A percentile compares a stretch with the other conserved stretches of the same genome.
Evolutionary conservation across 2,329 filamentous ascomycete species (phyloP).

Genomic region (Verruconis gallopava): DNA sequence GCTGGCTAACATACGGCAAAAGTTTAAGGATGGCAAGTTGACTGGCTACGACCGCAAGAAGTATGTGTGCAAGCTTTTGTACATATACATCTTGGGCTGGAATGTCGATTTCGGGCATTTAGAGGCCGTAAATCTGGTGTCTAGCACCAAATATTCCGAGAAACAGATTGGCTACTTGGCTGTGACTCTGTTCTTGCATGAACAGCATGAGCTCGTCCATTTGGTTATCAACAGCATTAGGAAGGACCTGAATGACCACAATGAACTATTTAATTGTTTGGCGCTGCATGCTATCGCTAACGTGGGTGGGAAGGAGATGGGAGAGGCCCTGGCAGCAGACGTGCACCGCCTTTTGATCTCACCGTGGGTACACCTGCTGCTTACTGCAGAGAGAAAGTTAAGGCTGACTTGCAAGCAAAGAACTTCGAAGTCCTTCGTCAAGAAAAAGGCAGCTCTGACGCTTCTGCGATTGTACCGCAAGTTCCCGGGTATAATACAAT

Average conservation of each 20-base stretch:
- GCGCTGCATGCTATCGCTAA: slow-evolving; percentile 96
- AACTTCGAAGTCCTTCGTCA: slow-evolving; percentile 91
- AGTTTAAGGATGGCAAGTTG: slow-evolving; percentile 57
- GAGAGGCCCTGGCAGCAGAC: slow-evolving; percentile 80
- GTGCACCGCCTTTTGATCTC: slow-evolving; percentile 91
- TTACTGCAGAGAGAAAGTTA: not conserved
- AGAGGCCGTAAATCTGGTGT: slow-evolving; percentile 95
- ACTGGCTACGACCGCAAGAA: slow-evolving; percentile 99
- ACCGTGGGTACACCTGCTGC: slow-evolving; percentile 50
- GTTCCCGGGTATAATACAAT: slow-evolving; percentile 82
- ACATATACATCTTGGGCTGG: slow-evolving; percentile 98
- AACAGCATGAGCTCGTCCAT: slow-evolving; percentile 90
- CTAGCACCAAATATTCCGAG: slow-evolving; percentile 92
- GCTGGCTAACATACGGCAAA: slow-evolving; percentile 74
- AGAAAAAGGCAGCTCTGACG: slow-evolving; percentile 96
- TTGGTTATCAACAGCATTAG: slow-evolving; percentile 97
- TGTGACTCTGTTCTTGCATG: slow-evolving; percentile 92
- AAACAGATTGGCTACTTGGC: slow-evolving; percentile 99
- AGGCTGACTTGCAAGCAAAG: slow-evolving; percentile 26
- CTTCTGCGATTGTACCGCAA: slow-evolving; percentile 90
- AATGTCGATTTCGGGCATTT: slow-evolving; percentile 98
- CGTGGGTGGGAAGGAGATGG: slow-evolving; percentile 93
- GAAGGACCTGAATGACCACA: slow-evolving; percentile 87
- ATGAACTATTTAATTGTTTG: slow-evolving; percentile 94
- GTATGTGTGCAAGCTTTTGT: slow-evolving; percentile 99